A percentile compares a stretch with the other conserved stretches of the same genome.
Evolutionary conservation across 2,329 filamentous ascomycete genomes (phyloP).

Genomic region (Sarocladium strictum): DNA sequence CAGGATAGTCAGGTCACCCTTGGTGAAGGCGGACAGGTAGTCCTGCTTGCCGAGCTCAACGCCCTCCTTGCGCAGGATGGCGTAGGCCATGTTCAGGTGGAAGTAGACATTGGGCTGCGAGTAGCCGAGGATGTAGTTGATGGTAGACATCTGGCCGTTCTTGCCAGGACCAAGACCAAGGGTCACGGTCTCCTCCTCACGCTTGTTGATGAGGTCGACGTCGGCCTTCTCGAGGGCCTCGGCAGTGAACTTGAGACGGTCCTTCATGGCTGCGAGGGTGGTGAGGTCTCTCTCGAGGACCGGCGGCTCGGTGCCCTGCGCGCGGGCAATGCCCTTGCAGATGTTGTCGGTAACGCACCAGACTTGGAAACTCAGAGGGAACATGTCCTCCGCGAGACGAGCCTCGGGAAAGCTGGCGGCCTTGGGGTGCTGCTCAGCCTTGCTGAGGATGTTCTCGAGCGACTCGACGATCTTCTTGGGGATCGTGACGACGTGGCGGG

Average conservation of each 20-base stretch:
- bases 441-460: slow-evolving; percentile 28
- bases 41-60: slow-evolving; percentile 57
- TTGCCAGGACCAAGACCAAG: slow-evolving; percentile 25
- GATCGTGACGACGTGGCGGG: slow-evolving; percentile 30
- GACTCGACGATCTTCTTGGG: slow-evolving; percentile 25
- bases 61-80: slow-evolving; percentile 54
- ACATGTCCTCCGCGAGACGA: slow-evolving; percentile 35
- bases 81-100: slow-evolving; percentile 54
- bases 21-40: slow-evolving; percentile 34
- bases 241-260: slow-evolving; percentile 25
- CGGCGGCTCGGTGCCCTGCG: slow-evolving; percentile 23
- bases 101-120: slow-evolving; percentile 59
- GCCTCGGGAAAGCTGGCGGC: slow-evolving; percentile 24
- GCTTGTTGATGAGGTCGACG: slow-evolving; percentile 25
- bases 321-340: slow-evolving; percentile 27
- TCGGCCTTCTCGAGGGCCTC: slow-evolving; percentile 26
- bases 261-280: slow-evolving; percentile 27
- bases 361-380: slow-evolving; percentile 36
- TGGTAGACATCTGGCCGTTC: slow-evolving; percentile 18
- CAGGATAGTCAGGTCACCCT: background rate
- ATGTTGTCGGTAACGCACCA: slow-evolving; percentile 22
- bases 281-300: slow-evolving; percentile 21
- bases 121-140: slow-evolving; percentile 41
- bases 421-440: slow-evolving; percentile 27
- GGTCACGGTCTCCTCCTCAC: slow-evolving; percentile 21